phyloP scores from a whole-genome alignment of 495 filamentous ascomycete genomes.

The Rhypophila decipiens region DNA sequence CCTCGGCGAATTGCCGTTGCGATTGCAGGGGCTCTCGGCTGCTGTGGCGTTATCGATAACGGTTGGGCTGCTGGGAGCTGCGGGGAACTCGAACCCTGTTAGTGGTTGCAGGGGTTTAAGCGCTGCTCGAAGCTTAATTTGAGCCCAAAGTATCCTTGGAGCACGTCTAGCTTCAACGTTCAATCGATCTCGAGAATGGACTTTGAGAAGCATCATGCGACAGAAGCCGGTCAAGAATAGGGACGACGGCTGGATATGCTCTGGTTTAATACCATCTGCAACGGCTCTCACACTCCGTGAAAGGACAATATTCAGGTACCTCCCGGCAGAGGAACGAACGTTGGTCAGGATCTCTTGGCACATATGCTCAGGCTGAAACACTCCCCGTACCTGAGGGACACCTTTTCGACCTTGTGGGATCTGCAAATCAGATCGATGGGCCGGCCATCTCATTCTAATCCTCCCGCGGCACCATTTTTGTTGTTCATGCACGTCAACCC shows the following conservation, averaged over 20 bases:
- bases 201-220: background rate
- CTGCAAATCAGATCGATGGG: constrained; percentile 10
- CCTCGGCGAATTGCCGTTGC: background rate
- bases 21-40: background rate
- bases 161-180: background rate
- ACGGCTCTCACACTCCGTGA: constrained; percentile 1
- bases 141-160: background rate
- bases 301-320: background rate
- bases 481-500: constrained; percentile 12
- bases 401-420: constrained; percentile 3
- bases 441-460: constrained; percentile 1
- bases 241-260: background rate
- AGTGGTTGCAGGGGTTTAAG: background rate
- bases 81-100: background rate
- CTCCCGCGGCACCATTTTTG: background rate
- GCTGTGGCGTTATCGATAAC: constrained; percentile 2
- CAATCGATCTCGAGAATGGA: background rate
- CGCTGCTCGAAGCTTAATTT: background rate
- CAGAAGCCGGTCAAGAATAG: background rate
- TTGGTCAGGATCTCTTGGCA: constrained; percentile 5
- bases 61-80: background rate
- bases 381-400: constrained; percentile 4
- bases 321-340: background rate
- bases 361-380: constrained; percentile 18
- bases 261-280: background rate